phyloP scores from a whole-genome alignment of 305 asterid genomes.

The Fraxinus dipetala region DNA sequence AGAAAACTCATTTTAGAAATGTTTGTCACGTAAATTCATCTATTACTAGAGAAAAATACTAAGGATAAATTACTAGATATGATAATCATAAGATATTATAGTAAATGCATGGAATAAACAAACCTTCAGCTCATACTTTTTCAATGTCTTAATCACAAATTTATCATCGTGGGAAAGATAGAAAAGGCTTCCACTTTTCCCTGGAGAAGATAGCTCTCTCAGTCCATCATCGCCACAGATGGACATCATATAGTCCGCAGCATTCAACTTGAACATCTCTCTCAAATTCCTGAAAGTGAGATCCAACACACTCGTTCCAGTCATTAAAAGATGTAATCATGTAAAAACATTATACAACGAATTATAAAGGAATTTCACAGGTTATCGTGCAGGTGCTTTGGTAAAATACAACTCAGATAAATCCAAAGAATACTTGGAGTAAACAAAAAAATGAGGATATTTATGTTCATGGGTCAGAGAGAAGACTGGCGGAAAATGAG shows the following conservation, averaged over 20 bases:
- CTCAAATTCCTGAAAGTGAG: constrained; percentile 83
- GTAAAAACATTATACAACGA: not conserved
- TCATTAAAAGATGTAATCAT: constrained; percentile 20
- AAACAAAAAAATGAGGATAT: not conserved
- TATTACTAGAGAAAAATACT: not conserved
- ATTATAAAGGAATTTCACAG: not conserved
- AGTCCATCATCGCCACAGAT: constrained; percentile 93
- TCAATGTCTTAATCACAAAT: constrained; percentile 89
- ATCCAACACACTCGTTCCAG: constrained; percentile 22
- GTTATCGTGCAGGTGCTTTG: constrained; percentile 1
- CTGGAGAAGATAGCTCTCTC: constrained; percentile 84
- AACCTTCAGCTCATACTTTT: constrained; percentile 80
- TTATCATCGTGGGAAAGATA: constrained; percentile 84
- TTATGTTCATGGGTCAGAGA: not conserved
- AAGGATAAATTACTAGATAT: not conserved
- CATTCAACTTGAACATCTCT: constrained; percentile 83
- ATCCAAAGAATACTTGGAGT: constrained; percentile 1
- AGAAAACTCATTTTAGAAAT: not conserved
- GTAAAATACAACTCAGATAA: constrained; percentile 9
- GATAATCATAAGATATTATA: not conserved
- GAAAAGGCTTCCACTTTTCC: constrained; percentile 96
- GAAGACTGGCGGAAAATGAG: not conserved
- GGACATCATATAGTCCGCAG: constrained; percentile 99
- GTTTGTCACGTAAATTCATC: not conserved
- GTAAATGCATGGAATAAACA: constrained; percentile 1